Evolutionary conservation across 495 filamentous ascomycete genomes (phyloP), one percentile per base, ranked within the genome.

Genomic region (Lophium mytilinum): DNA sequence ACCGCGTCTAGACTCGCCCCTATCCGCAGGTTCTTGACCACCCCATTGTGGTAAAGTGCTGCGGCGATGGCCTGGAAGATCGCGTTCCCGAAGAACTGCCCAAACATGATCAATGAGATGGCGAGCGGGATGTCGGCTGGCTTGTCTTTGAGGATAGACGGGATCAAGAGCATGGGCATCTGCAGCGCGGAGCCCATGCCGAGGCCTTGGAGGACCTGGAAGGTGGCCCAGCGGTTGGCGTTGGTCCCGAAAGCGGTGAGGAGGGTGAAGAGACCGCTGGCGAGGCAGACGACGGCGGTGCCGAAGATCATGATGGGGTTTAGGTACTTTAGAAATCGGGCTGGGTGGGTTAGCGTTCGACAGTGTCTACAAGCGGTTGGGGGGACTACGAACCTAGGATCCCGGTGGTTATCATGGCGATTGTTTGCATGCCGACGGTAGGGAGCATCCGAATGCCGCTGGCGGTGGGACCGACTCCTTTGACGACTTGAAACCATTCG

Each of bases 401-500:
- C 10, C 45, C 45, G 9, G 45, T 12, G 15, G 33, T 8, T 18
- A 48, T 46, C 15, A 37, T 15, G 14, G 17, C 14, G 12, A 55
- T 10, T 7, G 45, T 18, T 15, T 55, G 52, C 10, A 17, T 19
- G 19, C 48, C 10, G 6, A 51, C 43, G 12, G 10, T n/a, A 7
- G 54, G 54, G 6, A 56, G 45, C 54, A 56, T 35, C 12, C 33
- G 17, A 4, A 56, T 41, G 4, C 54, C 54, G 37, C 54, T 56
- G 12, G 30, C 14, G 1, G 18, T 33, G 12, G 54, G 54, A 10
- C 14, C 10, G 1, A 14, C 46, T n/a, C 37, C 46, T 9, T 54
- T 53, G 48, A 56, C 37, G 12, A 43, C n/a, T 39, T 56, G 54
- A 30, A 56, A 56, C 9, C 33, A 56, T 34, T 50, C 37, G 0